These are phyloP conservation scores for Claviceps humidiphila DNA, from an alignment of 2,329 filamentous ascomycete species.

Conservation along the genomic window DNA sequence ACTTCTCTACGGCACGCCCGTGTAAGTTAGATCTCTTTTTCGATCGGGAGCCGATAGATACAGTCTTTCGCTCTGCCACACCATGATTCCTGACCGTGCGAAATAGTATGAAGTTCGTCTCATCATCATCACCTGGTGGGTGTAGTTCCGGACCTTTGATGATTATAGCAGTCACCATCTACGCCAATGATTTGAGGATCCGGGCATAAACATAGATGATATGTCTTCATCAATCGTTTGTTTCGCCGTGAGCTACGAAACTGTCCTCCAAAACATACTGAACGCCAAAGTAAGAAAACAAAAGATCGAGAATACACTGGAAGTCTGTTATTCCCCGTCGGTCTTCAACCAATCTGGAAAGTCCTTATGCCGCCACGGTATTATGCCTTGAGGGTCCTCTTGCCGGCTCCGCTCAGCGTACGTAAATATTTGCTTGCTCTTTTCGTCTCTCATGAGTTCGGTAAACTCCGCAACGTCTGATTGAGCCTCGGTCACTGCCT, in stretches of 20 bases:
- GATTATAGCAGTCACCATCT: neutral
- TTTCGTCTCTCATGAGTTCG: slow-evolving; percentile 31
- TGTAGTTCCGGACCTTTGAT: neutral
- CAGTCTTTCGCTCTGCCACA: neutral
- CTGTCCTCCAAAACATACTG: neutral
- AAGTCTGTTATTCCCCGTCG: slow-evolving; percentile 13
- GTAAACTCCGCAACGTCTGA: slow-evolving; percentile 39
- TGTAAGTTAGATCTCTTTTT: no score
- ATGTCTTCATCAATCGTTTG: neutral
- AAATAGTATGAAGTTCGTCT: neutral
- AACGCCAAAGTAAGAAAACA: neutral
- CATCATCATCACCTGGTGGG: neutral
- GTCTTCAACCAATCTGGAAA: slow-evolving; percentile 43
- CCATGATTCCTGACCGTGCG: neutral
- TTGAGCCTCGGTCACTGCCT: slow-evolving; percentile 32
- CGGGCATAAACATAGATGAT: neutral
- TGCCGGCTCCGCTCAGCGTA: slow-evolving; percentile 39
- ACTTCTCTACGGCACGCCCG: neutral
- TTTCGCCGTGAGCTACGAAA: neutral
- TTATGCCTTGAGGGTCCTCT: slow-evolving; percentile 42
- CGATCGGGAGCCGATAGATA: neutral
- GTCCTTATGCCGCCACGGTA: slow-evolving; percentile 44
- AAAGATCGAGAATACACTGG: neutral
- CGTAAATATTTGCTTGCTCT: slow-evolving; percentile 35
- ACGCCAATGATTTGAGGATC: neutral